Conservation (phyloP, 257 asterid genomes). For the Solanum gracilifrons region DNA sequence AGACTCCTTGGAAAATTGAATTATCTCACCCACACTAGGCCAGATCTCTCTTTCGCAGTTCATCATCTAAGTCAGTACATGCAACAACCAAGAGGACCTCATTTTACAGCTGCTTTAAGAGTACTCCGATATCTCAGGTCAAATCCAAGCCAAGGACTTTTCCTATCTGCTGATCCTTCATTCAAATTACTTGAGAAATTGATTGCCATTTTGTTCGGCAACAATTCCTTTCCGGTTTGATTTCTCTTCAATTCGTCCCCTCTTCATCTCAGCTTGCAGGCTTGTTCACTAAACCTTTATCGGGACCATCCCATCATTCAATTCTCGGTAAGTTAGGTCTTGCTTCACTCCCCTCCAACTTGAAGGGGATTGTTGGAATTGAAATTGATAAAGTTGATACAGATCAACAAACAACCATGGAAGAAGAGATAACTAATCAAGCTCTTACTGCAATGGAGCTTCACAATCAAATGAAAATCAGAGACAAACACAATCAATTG, state of each 20-base stretch:
- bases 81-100: neutral
- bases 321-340: no score
- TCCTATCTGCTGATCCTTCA: neutral
- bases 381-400: neutral
- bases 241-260: no score
- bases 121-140: neutral
- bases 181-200: neutral
- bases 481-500: no score
- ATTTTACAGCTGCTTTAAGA: neutral
- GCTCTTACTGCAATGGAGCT: neutral
- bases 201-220: no score
- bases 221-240: no score
- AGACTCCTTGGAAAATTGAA: neutral
- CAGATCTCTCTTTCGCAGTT: neutral
- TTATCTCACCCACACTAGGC: neutral
- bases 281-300: no score
- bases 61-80: neutral
- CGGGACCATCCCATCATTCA: no score
- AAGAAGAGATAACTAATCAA: neutral
- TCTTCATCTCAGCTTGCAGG: no score
- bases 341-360: no score
- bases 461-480: no score
- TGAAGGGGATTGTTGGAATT: neutral
- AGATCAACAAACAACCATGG: neutral
- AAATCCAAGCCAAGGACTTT: neutral